A percentile compares a stretch with the other conserved stretches of the same genome.
Conservation (phyloP, 345 rosid genomes). For the Psidium guajava region DNA sequence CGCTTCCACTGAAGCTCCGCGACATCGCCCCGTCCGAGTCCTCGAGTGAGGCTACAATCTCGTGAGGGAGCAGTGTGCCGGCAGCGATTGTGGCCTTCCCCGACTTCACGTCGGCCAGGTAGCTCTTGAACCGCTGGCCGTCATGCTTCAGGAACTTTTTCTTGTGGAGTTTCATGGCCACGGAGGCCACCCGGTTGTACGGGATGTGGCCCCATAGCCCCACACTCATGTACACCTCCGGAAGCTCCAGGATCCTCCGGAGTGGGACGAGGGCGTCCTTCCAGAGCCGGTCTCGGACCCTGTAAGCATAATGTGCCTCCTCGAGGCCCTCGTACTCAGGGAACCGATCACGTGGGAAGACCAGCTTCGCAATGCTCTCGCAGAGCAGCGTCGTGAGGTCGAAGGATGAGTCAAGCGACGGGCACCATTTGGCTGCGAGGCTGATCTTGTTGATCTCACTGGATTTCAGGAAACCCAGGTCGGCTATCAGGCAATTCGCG, state of each 20-base stretch:
- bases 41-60: slow-evolving; percentile 25
- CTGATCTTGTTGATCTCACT: slow-evolving; percentile 25
- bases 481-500: slow-evolving; percentile 21
- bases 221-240: slow-evolving; percentile 49
- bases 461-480: slow-evolving; percentile 16
- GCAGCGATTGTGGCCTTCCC: slow-evolving; percentile 50
- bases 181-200: slow-evolving; percentile 48
- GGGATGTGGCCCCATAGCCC: slow-evolving; percentile 41
- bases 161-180: slow-evolving; percentile 66
- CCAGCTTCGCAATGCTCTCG: slow-evolving; percentile 44
- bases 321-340: slow-evolving; percentile 48
- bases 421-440: slow-evolving; percentile 72
- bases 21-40: slow-evolving; percentile 39
- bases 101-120: slow-evolving; percentile 25
- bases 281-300: slow-evolving; percentile 48
- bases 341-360: slow-evolving; percentile 27
- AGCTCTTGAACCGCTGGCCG: slow-evolving; percentile 31
- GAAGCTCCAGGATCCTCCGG: slow-evolving; percentile 38
- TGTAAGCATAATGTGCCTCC: slow-evolving; percentile 55
- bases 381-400: slow-evolving; percentile 39
- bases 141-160: slow-evolving; percentile 47
- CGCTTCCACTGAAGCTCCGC: slow-evolving; percentile 63
- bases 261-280: slow-evolving; percentile 51
- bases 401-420: slow-evolving; percentile 49
- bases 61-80: slow-evolving; percentile 58